Evolutionary conservation across 1,284 basidiomycete genomes (phyloP).

Genomic region (Amylostereum areolatum): DNA sequence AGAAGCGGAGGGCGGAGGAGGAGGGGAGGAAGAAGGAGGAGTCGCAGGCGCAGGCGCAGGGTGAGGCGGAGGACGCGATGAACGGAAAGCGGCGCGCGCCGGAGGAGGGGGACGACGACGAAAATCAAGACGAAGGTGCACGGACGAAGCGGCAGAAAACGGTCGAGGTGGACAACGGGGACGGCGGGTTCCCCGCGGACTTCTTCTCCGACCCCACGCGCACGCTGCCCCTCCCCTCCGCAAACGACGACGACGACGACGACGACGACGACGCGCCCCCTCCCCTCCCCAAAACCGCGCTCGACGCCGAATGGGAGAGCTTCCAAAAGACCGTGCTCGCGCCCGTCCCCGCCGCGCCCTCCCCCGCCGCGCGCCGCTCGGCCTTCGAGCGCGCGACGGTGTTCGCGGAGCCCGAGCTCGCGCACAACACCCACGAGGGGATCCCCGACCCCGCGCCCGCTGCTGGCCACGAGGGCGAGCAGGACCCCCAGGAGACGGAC

Average conservation of each 20-base stretch:
- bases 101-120: slow-evolving; percentile 28
- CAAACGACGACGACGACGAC: slow-evolving; percentile 34
- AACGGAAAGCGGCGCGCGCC: slow-evolving; percentile 9
- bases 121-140: slow-evolving; percentile 9
- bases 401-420: slow-evolving; percentile 58
- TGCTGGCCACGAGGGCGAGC: slow-evolving; percentile 17
- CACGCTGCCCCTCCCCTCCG: slow-evolving; percentile 31
- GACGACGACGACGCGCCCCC: slow-evolving; percentile 36
- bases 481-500: slow-evolving; percentile 16
- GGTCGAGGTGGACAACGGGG: slow-evolving; percentile 1
- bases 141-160: slow-evolving; percentile 13
- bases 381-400: slow-evolving; percentile 66
- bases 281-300: slow-evolving; percentile 19
- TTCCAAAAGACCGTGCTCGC: slow-evolving; percentile 62
- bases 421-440: slow-evolving; percentile 43
- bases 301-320: slow-evolving; percentile 63
- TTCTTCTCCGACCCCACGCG: slow-evolving; percentile 77
- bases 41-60: slow-evolving; percentile 27
- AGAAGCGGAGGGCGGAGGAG: slow-evolving; percentile 32
- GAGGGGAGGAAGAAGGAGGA: slow-evolving; percentile 26
- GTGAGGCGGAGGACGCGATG: slow-evolving; percentile 36
- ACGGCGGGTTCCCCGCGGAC: slow-evolving; percentile 48
- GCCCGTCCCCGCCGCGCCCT: slow-evolving; percentile 18
- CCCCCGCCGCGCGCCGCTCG: slow-evolving; percentile 20
- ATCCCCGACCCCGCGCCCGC: slow-evolving; percentile 38